Conservation (phyloP, 331 rosid genomes). For the Rhamnella rubrinervis region DNA sequence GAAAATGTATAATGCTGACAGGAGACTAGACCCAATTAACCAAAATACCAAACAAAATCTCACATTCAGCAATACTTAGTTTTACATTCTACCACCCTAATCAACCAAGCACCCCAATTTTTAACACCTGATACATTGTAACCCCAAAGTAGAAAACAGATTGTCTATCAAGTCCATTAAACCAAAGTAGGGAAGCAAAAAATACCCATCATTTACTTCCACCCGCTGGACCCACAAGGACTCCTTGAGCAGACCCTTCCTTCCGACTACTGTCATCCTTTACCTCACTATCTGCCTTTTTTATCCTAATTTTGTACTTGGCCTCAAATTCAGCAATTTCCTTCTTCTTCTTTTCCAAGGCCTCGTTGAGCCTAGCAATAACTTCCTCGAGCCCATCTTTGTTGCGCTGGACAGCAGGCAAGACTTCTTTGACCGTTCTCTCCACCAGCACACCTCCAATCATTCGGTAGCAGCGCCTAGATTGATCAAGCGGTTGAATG, state of each 20-base stretch:
- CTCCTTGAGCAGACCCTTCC: conserved; percentile 96
- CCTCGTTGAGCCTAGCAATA: conserved; percentile 70
- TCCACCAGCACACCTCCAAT: conserved; percentile 97
- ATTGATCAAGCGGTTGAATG: conserved; percentile 84
- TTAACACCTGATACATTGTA: not conserved
- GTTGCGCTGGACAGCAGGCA: conserved; percentile 92
- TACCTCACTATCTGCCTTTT: conserved; percentile 62
- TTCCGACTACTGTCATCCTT: conserved; percentile 69
- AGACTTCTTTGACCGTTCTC: conserved; percentile 90
- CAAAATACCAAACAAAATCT: not conserved
- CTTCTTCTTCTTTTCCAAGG: conserved; percentile 85
- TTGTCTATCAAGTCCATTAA: not conserved
- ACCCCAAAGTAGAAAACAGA: conserved; percentile 12
- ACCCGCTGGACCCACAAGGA: conserved; percentile 88
- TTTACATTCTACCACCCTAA: conserved; percentile 5
- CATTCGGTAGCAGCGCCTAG: conserved; percentile 90
- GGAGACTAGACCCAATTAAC: not conserved
- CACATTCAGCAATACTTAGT: not conserved
- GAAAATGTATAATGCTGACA: not conserved
- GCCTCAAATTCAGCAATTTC: conserved; percentile 85
- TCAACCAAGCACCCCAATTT: conserved; percentile 5
- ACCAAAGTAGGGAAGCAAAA: not conserved
- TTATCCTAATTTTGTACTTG: conserved; percentile 82
- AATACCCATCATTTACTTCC: conserved; percentile 47
- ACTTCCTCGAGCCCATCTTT: conserved; percentile 94